Base-by-base conservation (phyloP, 495 filamentous ascomycete species). In the Lasiosphaeriaceae sp. region DNA sequence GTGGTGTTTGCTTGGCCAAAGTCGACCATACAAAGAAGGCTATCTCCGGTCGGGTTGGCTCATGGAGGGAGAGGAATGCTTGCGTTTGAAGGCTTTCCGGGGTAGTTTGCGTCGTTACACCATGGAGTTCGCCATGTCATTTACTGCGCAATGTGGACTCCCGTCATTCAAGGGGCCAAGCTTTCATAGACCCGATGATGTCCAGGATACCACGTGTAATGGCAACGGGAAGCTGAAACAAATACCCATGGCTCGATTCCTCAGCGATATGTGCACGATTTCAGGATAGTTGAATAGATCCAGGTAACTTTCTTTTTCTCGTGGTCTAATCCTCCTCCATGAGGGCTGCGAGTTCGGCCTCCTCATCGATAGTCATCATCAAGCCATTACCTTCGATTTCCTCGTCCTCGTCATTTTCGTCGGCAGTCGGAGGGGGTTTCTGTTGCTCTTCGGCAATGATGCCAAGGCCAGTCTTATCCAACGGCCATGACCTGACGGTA, bases 341-440 rank as follows among this genome's bases (percentile, higher is more conserved):
- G 62, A 96, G 73, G 56, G 89, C 92, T 22, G 90, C 90, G 57
- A 96, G 74, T 70, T 96, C 92, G 17, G 84, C 84, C 66, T 97
- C 90, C 70, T 94, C 90, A 52, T 96, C 90, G 35, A 81, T 82
- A 3, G 88, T 92, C 63, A 93, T 76, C 70, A 88, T 63, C 6
- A 69, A 66, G 14, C 34, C 24, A n/a, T 48, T 31, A 17, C 39
- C 37, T 41, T 69, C 67, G 21, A 67, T 66, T 17, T 71, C 71
- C 11, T 63, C 65, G n/a, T 74, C 68, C 49, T 78, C 74, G 11
- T 69, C 52, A 14, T 70, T 71, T 41, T 77, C 74, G 56, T 75
- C 70, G 48, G 67, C 70, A 31, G 26, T 31, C 9, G 26, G 26
- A 31, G 26, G 26, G 47, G 71, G 66, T 50, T 81, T 81, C 56